Conservation (phyloP, 2,329 filamentous ascomycete genomes). For the Sarocladium oryzae region DNA sequence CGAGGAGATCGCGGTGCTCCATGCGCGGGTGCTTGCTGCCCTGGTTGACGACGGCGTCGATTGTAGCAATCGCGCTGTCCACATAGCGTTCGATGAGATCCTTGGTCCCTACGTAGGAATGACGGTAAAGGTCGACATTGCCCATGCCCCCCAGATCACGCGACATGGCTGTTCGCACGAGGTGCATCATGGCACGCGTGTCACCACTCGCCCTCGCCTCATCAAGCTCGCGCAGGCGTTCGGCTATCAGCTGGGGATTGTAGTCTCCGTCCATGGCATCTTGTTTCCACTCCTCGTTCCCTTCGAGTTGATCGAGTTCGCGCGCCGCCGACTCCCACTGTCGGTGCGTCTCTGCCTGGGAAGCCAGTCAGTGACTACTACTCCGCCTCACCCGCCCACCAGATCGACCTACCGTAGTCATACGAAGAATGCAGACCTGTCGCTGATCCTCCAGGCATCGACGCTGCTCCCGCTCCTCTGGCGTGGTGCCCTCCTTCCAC, state of each 20-base stretch:
- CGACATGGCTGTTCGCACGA: conserved; percentile 73
- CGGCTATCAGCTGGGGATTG: conserved; percentile 60
- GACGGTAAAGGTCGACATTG: conserved; percentile 72
- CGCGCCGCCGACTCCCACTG: conserved; percentile 72
- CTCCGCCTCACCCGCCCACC: no score
- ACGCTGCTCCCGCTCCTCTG: conserved; percentile 41
- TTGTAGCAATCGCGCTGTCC: conserved; percentile 66
- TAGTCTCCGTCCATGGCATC: conserved; percentile 60
- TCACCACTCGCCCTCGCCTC: conserved; percentile 67
- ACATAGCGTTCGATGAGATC: conserved; percentile 82
- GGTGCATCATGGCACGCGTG: conserved; percentile 68
- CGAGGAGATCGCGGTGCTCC: conserved; percentile 54
- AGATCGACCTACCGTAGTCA: conserved; percentile 53
- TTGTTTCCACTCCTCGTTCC: conserved; percentile 73
- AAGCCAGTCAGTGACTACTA: not conserved
- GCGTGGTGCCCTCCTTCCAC: conserved; percentile 46
- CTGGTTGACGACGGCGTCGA: conserved; percentile 63
- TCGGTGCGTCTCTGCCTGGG: conserved; percentile 57
- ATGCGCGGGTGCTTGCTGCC: conserved; percentile 45
- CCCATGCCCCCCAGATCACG: conserved; percentile 83
- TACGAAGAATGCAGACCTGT: conserved; percentile 54
- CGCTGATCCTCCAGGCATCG: conserved; percentile 49
- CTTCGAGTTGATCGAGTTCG: conserved; percentile 73
- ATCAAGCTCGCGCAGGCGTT: conserved; percentile 67
- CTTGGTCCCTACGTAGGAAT: conserved; percentile 83